Evolutionary conservation across 495 filamentous ascomycete genomes (phyloP).

Genomic region (Podospora sp.): DNA sequence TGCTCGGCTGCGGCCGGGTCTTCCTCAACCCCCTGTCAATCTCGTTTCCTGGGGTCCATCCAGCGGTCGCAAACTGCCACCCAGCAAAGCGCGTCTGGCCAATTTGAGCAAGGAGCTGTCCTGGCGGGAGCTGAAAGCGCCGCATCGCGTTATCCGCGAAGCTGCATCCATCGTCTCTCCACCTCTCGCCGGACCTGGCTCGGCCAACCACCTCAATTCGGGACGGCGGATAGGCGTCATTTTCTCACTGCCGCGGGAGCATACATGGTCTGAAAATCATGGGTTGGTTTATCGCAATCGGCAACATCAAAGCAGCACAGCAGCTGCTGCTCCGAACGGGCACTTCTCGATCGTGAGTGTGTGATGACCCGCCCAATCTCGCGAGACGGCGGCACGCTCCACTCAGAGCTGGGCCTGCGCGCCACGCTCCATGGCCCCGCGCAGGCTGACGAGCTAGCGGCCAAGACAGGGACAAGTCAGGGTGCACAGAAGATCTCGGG

Average conservation of each 20-base stretch:
- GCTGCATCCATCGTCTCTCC: conserved; percentile 3
- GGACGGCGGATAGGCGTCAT: background rate
- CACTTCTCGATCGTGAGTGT: conserved; percentile 6
- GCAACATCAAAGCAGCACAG: conserved; percentile 1
- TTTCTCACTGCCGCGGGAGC: background rate
- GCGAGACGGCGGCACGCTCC: conserved; percentile 11
- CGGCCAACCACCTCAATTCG: conserved; percentile 1
- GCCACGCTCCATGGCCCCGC: conserved; percentile 20
- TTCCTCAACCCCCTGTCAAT: conserved; percentile 26
- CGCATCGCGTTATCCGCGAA: conserved; percentile 21
- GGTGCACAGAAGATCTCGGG: conserved; percentile 29
- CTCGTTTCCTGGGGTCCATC: conserved; percentile 19
- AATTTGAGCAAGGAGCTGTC: conserved; percentile 33
- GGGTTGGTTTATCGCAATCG: background rate
- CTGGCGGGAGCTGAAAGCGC: conserved; percentile 36
- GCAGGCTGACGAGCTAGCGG: conserved; percentile 19
- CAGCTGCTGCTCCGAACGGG: conserved; percentile 5
- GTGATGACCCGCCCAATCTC: conserved; percentile 25
- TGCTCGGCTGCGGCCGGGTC: conserved; percentile 23
- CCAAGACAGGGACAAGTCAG: conserved; percentile 19
- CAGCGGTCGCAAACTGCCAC: conserved; percentile 3
- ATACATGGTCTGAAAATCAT: background rate
- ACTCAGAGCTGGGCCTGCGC: conserved; percentile 20
- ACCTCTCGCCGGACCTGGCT: background rate
- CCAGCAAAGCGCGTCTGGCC: conserved; percentile 27